Evolutionary conservation across 1,284 basidiomycete genomes (phyloP), one percentile per base, ranked within the genome.

Genomic region (Puccinia polysora): DNA sequence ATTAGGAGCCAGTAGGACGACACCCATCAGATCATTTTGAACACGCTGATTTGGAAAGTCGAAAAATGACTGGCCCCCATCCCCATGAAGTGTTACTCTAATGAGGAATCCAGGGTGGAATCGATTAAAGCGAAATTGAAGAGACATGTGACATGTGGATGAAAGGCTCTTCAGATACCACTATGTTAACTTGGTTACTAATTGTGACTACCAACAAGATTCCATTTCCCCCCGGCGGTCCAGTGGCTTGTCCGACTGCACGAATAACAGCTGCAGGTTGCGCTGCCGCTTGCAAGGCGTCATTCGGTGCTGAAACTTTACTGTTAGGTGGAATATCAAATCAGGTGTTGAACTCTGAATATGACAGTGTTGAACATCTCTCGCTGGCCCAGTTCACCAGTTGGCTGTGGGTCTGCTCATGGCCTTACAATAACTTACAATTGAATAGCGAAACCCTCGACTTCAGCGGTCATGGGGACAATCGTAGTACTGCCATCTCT

Each of bases 61-160:
- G 34, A 70, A 70, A 32, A 70, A 70, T 20, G 58, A 59, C 40
- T 70, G 40, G 5, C 68, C 68, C 10, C 68, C 68, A 53, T 70
- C 68, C 38, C 68, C 68, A 53, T 70, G 68, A 40, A 70, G 56
- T 34, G 62, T 12, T 43, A 70, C 43, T 52, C 68, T 70, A 30
- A 30, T 23, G 25, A 23, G 23, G n/a, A 34, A n/a, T n/a, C n/a
- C n/a, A n/a, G n/a, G n/a, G n/a, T n/a, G n/a, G n/a, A n/a, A n/a
- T n/a, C n/a, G n/a, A 12, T 2, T 25, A 32, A 43, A 45, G 60
- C 2, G 20, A 63, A 43, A 8, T 15, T 20, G 25, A 20, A 45
- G 25, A 25, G 25, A 38, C 1, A 45, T 18, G 43, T 43, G n/a
- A 36, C 15, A 30, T 63, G 28, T n/a, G n/a, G n/a, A n/a, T n/a